Evolutionary conservation across 352 stramenopile genomes (phyloP).

Genomic region (Phytophthora chlamydospora): DNA sequence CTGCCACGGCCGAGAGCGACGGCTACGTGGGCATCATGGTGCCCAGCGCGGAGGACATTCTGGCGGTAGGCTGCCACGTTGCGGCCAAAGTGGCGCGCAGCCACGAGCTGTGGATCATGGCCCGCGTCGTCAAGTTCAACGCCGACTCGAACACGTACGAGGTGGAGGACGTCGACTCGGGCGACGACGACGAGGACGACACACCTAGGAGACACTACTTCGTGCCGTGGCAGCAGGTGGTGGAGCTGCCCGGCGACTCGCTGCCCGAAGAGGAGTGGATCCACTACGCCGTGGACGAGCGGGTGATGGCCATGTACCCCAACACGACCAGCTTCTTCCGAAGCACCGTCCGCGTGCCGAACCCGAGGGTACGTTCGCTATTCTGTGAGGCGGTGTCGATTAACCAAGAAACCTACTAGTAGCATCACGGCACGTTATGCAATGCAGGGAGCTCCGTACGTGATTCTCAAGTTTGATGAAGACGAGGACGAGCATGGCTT

Average conservation of each 20-base stretch:
- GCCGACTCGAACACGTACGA: slow-evolving; percentile 92
- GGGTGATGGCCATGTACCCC: slow-evolving; percentile 98
- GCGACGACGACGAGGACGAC: slow-evolving; percentile 84
- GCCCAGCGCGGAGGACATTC: slow-evolving; percentile 43
- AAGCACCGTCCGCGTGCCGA: slow-evolving; percentile 91
- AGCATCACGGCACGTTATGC: no score
- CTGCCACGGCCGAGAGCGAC: slow-evolving; percentile 11
- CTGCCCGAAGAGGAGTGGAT: slow-evolving; percentile 74
- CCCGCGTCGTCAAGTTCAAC: slow-evolving; percentile 90
- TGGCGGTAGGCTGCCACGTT: slow-evolving; percentile 62
- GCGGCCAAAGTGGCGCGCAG: slow-evolving; percentile 77
- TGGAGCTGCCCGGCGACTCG: slow-evolving; percentile 88
- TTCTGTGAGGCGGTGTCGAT: slow-evolving; percentile 1
- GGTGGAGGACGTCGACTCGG: slow-evolving; percentile 93
- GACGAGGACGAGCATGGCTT: slow-evolving; percentile 94
- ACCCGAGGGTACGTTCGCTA: slow-evolving; percentile 66
- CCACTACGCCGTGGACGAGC: slow-evolving; percentile 86
- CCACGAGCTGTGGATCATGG: slow-evolving; percentile 93
- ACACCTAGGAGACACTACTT: slow-evolving; percentile 60
- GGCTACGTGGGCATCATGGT: slow-evolving; percentile 22
- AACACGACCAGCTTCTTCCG: slow-evolving; percentile 98
- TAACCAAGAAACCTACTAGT: no score
- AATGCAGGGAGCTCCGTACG: slow-evolving; percentile 81
- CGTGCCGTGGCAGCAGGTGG: slow-evolving; percentile 82
- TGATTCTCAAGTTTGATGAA: slow-evolving; percentile 98